Conservation (phyloP, 768 basidiomycete genomes). For the Boletus vermiculosoides region DNA sequence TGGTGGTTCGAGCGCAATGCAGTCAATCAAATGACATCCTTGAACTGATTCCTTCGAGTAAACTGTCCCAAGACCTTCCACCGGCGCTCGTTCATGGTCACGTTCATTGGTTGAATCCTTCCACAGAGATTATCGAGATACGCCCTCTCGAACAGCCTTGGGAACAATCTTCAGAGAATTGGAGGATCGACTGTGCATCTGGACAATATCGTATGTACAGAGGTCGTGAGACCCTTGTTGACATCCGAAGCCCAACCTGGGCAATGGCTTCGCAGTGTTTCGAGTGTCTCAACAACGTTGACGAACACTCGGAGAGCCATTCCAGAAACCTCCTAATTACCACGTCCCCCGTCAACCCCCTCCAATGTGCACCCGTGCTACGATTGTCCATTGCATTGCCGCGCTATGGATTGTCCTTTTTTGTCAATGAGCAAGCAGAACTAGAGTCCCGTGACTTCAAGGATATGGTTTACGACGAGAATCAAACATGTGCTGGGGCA, state of each 20-base stretch:
- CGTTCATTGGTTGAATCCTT: slow-evolving; percentile 28
- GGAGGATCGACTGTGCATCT: slow-evolving; percentile 13
- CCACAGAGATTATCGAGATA: slow-evolving; percentile 20
- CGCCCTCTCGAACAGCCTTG: slow-evolving; percentile 17
- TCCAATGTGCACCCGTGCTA: neutral
- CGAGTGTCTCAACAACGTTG: neutral
- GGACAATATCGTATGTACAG: neutral
- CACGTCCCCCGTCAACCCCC: neutral
- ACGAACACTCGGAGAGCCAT: neutral
- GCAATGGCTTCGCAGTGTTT: slow-evolving; percentile 15
- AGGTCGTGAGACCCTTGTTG: slow-evolving; percentile 12
- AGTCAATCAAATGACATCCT: slow-evolving; percentile 1
- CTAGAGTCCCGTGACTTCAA: slow-evolving; percentile 40
- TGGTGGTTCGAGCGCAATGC: slow-evolving; percentile 11
- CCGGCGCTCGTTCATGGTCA: neutral
- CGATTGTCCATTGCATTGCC: slow-evolving; percentile 31
- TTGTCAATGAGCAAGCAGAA: slow-evolving; percentile 21
- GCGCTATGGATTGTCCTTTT: slow-evolving; percentile 38
- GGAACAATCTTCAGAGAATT: slow-evolving; percentile 19
- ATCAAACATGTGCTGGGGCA: slow-evolving; percentile 40
- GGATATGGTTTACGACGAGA: slow-evolving; percentile 37
- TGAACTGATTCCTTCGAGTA: slow-evolving; percentile 17
- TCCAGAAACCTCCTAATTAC: slow-evolving; percentile 16
- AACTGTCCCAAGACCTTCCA: slow-evolving; percentile 22
- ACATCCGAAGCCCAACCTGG: slow-evolving; percentile 22